Percentiles rank a stretch among this genome's conserved stretches.
Evolutionary conservation across 768 basidiomycete species (phyloP).

Genomic region (Gyrodon lividus): DNA sequence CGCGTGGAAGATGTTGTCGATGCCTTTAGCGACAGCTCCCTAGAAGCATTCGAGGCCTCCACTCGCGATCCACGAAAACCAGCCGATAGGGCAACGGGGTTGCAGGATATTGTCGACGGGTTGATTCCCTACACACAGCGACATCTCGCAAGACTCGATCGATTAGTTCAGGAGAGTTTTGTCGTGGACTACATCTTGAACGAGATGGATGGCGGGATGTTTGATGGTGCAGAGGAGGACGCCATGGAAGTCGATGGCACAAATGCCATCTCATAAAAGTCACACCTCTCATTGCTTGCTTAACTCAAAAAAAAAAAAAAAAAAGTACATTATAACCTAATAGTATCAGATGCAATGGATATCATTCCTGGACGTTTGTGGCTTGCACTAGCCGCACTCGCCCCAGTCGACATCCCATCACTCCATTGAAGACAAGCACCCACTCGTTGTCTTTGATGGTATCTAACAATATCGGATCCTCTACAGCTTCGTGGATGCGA

Average conservation of each 20-base stretch:
- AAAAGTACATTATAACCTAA: constrained; percentile 17
- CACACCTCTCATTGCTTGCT: background rate
- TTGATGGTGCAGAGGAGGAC: constrained; percentile 45
- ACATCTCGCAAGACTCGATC: constrained; percentile 82
- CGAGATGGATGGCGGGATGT: constrained; percentile 84
- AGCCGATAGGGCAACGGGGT: constrained; percentile 29
- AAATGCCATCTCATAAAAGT: constrained; percentile 1
- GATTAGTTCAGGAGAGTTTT: constrained; percentile 91
- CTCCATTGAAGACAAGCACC: constrained; percentile 71
- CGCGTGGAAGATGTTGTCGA: constrained; percentile 70
- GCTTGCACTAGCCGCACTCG: constrained; percentile 8
- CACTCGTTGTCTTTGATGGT: constrained; percentile 53
- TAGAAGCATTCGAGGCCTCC: constrained; percentile 10
- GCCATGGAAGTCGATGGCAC: constrained; percentile 40
- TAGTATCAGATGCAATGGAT: background rate
- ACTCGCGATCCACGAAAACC: constrained; percentile 31
- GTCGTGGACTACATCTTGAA: constrained; percentile 86
- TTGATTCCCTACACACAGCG: constrained; percentile 94
- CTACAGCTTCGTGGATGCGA: constrained; percentile 50
- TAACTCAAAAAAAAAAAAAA: too few species aligned
- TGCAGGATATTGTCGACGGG: constrained; percentile 80
- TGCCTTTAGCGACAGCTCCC: constrained; percentile 47
- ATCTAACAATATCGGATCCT: constrained; percentile 41
- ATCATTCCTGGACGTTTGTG: background rate
- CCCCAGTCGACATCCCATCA: constrained; percentile 67